Base-by-base conservation (phyloP, 305 asterid genomes). In the Plantago rigida region DNA sequence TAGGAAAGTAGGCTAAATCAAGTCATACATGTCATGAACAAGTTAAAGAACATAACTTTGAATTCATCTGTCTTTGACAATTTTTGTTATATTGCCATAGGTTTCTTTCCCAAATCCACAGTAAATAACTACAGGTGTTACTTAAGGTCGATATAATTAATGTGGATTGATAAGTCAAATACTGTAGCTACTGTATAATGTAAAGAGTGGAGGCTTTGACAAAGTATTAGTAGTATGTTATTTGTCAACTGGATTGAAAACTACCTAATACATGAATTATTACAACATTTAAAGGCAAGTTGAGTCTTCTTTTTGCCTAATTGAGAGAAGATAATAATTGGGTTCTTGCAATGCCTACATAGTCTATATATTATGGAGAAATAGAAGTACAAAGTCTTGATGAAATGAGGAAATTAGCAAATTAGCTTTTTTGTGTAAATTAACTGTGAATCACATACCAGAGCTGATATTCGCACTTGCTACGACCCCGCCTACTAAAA, bases 401-500 rank as follows among this genome's bases (percentile, higher is more conserved):
- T 41, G 45, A 9, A 39, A 17, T 17, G 19, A 41, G 46, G 13
- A 41, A 9, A 9, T 31, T 31, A 31, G 39, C 39, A 31, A 31
- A 9, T 31, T 31, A 31, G 39, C 39, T 0, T 1, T 8, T 1
- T 3, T 31, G 7, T 31, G 39, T 71, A 68, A 72, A 49, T 13
- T 22, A 24, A 12, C 14, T 12, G 12, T 13, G 51, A 60, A 51
- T 42, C 67, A 68, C 79, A 74, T 81, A 86, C 99, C 99, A 53
- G 97, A 82, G 78, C 92, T 89, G 63, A 81, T 64, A 78, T 79
- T 81, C 39, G 93, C 83, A 77, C 78, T 75, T 69, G 85, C 68
- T 71, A 71, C 74, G 55, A 76, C 88, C 68, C 87, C 88, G 50
- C 87, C 92, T 67, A 92, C 97, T 72, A 89, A 59, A 77, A 84